Conservation (phyloP, 345 rosid species). For the Murraya koenigii region DNA sequence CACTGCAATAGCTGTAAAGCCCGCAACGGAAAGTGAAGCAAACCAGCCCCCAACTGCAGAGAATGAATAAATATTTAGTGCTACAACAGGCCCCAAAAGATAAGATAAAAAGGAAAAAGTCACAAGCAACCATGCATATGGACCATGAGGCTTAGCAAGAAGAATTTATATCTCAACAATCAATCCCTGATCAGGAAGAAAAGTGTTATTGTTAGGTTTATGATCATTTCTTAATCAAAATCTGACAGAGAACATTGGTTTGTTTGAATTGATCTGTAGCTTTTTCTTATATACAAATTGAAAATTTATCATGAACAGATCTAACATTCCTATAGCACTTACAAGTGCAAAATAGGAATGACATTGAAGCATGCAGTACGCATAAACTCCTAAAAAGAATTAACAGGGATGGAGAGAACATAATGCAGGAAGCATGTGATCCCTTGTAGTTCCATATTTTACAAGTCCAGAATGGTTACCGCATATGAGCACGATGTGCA, state of each 20-base stretch:
- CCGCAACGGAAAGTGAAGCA: conserved; percentile 91
- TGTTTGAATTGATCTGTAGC: not conserved
- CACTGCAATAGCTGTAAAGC: conserved; percentile 77
- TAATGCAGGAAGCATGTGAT: not conserved
- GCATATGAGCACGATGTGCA: not conserved
- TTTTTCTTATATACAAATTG: not conserved
- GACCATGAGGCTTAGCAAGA: not conserved
- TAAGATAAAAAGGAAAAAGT: conserved; percentile 1
- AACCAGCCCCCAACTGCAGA: conserved; percentile 88
- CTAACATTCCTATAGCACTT: not conserved
- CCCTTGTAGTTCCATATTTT: not conserved
- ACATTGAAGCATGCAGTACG: not conserved
- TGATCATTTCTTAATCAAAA: not conserved
- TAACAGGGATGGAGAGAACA: no score
- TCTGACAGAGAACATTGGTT: not conserved
- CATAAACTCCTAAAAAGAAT: not conserved
- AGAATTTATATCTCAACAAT: not conserved
- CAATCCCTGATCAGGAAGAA: not conserved
- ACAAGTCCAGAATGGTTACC: not conserved
- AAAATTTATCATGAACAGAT: not conserved
- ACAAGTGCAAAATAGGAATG: not conserved
- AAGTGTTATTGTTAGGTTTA: not conserved
- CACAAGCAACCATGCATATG: not conserved
- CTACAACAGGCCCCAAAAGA: not conserved
- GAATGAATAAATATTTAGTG: not conserved